Evolutionary conservation across 2,329 filamentous ascomycete species (phyloP).

Genomic region (Zymoseptoria passerinii): DNA sequence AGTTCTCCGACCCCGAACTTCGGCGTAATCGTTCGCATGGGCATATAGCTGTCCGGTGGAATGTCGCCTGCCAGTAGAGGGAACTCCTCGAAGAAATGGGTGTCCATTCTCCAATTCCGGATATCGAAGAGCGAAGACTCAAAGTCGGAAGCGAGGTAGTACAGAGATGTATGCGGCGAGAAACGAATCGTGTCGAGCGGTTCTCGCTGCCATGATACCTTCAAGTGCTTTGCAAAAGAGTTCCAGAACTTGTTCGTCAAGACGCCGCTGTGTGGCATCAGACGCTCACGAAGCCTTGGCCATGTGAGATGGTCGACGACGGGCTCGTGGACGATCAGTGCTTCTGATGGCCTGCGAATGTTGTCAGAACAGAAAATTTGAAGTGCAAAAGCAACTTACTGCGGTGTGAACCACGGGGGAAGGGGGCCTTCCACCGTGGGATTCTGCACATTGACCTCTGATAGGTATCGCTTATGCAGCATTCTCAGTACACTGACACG

Average conservation of each 20-base stretch:
- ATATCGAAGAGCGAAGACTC: conserved; percentile 15
- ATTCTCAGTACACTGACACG: conserved; percentile 16
- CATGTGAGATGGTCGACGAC: conserved; percentile 19
- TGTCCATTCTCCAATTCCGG: conserved; percentile 17
- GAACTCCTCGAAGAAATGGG: conserved; percentile 18
- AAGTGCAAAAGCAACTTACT: conserved; percentile 7
- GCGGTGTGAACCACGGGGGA: conserved; percentile 16
- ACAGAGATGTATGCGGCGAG: conserved; percentile 8
- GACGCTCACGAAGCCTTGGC: conserved; percentile 13
- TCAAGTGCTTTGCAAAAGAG: conserved; percentile 12
- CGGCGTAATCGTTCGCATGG: conserved; percentile 10
- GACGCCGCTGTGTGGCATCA: conserved; percentile 10
- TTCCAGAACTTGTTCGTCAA: conserved; percentile 19
- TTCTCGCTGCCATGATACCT: conserved; percentile 14
- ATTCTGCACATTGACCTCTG: conserved; percentile 15
- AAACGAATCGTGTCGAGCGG: conserved; percentile 13
- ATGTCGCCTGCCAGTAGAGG: conserved; percentile 15
- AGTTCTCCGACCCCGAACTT: conserved; percentile 11
- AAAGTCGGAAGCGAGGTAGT: conserved; percentile 12
- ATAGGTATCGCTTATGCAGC: conserved; percentile 18
- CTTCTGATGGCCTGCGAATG: conserved; percentile 11
- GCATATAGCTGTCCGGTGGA: conserved; percentile 16
- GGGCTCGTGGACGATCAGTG: conserved; percentile 15
- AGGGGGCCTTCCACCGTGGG: conserved; percentile 13
- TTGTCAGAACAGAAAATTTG: conserved; percentile 2